phyloP scores from a whole-genome alignment of 1,284 basidiomycete species.

The Ustilago bromivora region DNA sequence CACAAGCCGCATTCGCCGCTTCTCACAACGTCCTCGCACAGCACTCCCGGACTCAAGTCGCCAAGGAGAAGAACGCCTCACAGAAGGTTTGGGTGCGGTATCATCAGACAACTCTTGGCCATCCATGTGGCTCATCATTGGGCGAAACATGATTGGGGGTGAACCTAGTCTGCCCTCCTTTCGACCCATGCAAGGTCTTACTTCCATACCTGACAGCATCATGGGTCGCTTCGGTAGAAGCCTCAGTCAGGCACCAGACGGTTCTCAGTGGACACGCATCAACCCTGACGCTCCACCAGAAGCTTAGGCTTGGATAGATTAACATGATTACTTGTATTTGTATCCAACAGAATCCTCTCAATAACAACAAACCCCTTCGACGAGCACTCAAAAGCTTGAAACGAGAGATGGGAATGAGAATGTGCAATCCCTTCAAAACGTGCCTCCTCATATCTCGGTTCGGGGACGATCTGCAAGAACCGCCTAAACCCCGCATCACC shows the following conservation, averaged over 20 bases:
- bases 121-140: conserved; percentile 50
- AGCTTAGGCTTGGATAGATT: conserved; percentile 1
- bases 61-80: background rate
- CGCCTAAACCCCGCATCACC: conserved; percentile 4
- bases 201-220: conserved; percentile 22
- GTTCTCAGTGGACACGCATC: conserved; percentile 30
- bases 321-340: conserved; percentile 12
- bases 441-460: conserved; percentile 31
- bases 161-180: conserved; percentile 13
- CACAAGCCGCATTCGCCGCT: conserved; percentile 36
- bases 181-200: conserved; percentile 18
- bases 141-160: conserved; percentile 37
- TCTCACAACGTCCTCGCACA: conserved; percentile 28
- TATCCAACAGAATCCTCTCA: conserved; percentile 9
- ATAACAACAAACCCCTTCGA: background rate
- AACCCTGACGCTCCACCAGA: conserved; percentile 22
- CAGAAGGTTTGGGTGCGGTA: conserved; percentile 19
- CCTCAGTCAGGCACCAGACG: conserved; percentile 18
- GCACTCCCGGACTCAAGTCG: background rate
- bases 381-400: background rate
- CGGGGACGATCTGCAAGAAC: conserved; percentile 63
- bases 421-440: conserved; percentile 65
- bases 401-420: background rate
- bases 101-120: conserved; percentile 44
- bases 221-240: conserved; percentile 23